Evolutionary conservation across 768 basidiomycete species (phyloP), one percentile per base, ranked within the genome.

Genomic region (Flagelloscypha sp.): DNA sequence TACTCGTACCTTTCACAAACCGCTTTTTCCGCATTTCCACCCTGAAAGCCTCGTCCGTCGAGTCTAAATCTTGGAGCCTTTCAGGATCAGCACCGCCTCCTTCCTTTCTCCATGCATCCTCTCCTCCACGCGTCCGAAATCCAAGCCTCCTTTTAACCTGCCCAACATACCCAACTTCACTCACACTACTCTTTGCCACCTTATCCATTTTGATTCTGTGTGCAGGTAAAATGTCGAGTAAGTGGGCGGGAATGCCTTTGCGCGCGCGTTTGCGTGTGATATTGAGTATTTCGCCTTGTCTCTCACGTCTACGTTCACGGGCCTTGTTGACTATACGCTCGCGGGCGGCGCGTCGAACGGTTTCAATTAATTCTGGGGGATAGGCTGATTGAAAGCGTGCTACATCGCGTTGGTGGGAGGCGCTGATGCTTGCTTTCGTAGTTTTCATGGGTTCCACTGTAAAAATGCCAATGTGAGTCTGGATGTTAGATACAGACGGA

Each of bases 111-210:
- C n/a, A n/a, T n/a, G n/a, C n/a, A n/a, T n/a, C n/a, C n/a, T n/a
- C n/a, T n/a, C n/a, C n/a, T n/a, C n/a, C n/a, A n/a, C n/a, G n/a
- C n/a, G n/a, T n/a, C n/a, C n/a, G n/a, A 35, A 64, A 66, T 3
- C 82, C 77, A 40, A 72, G 51, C 39, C 48, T 56, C 39, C 58
- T 58, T 61, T 87, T 89, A 33, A 79, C 62, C 48, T 56, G 47
- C n/a, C 72, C 84, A 2, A 76, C 68, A 52, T 84, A 87, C 10
- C 86, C 86, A 0, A 71, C 81, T 52, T 79, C 75, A 36, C 78
- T 69, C 2, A 72, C 62, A 24, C 63, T 66, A 24, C 74, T 55
- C 22, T 64, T 51, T 33, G 65, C 62, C 4, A 80, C 55, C 41
- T 55, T 58, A 42, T 85, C 81, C 52, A 62, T 50, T 33, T 51